Base-by-base conservation (phyloP, 78 protist genomes). In the Polysphondylium violaceum region DNA sequence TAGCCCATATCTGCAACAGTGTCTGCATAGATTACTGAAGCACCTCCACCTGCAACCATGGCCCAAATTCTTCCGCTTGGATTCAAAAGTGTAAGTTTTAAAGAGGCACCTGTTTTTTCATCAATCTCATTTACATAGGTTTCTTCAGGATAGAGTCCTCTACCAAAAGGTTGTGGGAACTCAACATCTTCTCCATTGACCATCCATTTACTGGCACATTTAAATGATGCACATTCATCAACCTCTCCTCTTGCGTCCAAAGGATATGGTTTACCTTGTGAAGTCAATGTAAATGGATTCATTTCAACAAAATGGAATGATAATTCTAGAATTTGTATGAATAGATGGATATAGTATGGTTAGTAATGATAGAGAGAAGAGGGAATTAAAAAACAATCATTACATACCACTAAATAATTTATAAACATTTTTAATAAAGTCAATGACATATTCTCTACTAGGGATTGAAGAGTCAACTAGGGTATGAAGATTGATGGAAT, bases 1-100 rank as follows among this genome's bases (percentile, higher is more conserved):
- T 33, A 68, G 38, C 97, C 97, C 11, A 95, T 59, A 41, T 94
- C 97, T 29, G 93, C 72, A 74, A 97, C 90, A 17, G 99, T 96
- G 71, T 97, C 99, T 27, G 97, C 93, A 68, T 95, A 97, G 74
- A 97, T 76, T 51, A 97, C 99, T 0, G 98, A 96, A 47, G 99
- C 99, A 41, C 99, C 99, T 29, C 99, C 99, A n/a, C 99, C 99
- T 1, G 99, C 99, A 9, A 98, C 98, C 98, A 98, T 94, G 36
- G 97, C 94, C 99, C 99, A 98, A 40, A 98, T 85, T 50, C 98
- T 81, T 25, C 98, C 94, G n/a, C 17, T 23, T 29, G 96, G 97
- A 75, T 98, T 96, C 65, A 97, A 88, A 29, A 98, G 25, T 16
- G 98, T 98, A 23, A 98, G 79, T 87, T 98, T 98, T 63, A 98